Percentiles rank a stretch among this genome's conserved stretches.
These are phyloP conservation scores for Sistotremastrum niveocremeum DNA, from an alignment of 768 basidiomycete species.

Conservation along the genomic window DNA sequence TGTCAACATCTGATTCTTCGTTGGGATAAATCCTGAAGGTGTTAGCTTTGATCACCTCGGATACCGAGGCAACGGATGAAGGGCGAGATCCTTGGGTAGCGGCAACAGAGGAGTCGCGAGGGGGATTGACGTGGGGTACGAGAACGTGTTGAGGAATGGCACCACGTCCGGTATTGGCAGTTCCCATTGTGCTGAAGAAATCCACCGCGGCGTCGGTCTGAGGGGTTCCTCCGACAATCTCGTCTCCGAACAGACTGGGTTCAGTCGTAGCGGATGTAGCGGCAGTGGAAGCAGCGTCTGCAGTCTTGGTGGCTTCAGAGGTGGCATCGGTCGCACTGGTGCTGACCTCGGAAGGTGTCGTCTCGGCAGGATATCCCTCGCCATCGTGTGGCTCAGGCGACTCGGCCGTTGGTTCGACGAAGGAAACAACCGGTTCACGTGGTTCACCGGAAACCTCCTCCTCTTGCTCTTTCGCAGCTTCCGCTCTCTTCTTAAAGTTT, in stretches of 20 bases:
- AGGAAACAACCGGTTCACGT: slow-evolving; percentile 72
- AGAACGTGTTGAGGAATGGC: slow-evolving; percentile 30
- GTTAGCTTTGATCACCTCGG: slow-evolving; percentile 59
- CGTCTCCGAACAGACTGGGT: slow-evolving; percentile 80
- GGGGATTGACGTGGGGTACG: slow-evolving; percentile 71
- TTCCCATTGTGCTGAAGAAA: slow-evolving; percentile 77
- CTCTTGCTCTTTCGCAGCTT: slow-evolving; percentile 16
- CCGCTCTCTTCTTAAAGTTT: slow-evolving; percentile 41
- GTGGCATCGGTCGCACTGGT: slow-evolving; percentile 48
- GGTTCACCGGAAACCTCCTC: slow-evolving; percentile 28
- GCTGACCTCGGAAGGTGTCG: slow-evolving; percentile 66
- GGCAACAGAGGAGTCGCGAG: slow-evolving; percentile 80
- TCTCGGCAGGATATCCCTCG: slow-evolving; percentile 28
- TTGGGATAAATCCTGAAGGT: slow-evolving; percentile 84
- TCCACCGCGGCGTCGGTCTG: slow-evolving; percentile 58
- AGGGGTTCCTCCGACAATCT: slow-evolving; percentile 44
- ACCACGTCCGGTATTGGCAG: slow-evolving; percentile 27
- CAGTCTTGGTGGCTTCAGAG: slow-evolving; percentile 38
- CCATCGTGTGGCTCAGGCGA: slow-evolving; percentile 18
- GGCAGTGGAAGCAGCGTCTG: slow-evolving; percentile 57
- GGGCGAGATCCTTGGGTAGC: slow-evolving; percentile 90
- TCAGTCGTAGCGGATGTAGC: slow-evolving; percentile 73
- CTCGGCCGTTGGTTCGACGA: slow-evolving; percentile 58
- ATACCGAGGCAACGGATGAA: slow-evolving; percentile 51
- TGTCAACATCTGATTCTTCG: slow-evolving; percentile 79